Base-by-base conservation (phyloP, 176 grass and related monocot genomes). In the Areca catechu region DNA sequence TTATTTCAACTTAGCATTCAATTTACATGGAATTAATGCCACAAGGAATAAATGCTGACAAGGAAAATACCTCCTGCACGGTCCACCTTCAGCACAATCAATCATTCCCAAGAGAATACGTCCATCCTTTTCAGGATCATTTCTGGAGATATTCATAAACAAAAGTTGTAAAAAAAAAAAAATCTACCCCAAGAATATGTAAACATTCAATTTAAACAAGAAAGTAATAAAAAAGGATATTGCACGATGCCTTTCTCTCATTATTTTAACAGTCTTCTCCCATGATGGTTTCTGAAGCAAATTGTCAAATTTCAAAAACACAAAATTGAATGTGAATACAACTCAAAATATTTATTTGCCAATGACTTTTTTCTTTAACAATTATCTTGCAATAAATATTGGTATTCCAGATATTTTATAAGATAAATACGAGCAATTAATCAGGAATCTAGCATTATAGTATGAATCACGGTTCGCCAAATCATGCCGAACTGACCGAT, bases 51-150 rank as follows among this genome's bases (percentile, higher is more conserved):
- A 16, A 54, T 50, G 18, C 15, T 52, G 23, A 50, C 19, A 60
- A 37, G n/a, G 30, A 51, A 60, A 53, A 2, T 82, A 98, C 94
- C 94, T 98, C 73, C 79, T 87, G 69, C 94, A 98, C 61, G 93
- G 70, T 7, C 89, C 94, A 66, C 12, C 27, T 70, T 70, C 61
- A 47, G 88, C 89, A 77, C 94, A 98, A 73, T 98, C 94, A 82
- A 92, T 88, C 16, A 79, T 98, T 67, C 63, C 79, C 22, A 92
- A 63, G 69, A 98, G 61, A 69, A 98, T 98, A 63, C 87, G 76
- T 27, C 88, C 88, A 73, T 98, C 94, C 69, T 89, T 92, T 76
- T 92, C 94, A 72, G 88, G 94, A 75, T 98, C 84, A 92, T 92
- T 83, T 80, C 94, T 98, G 65, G 62, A 81, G 25, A 58, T 51